Evolutionary conservation across 768 basidiomycete genomes (phyloP), one percentile per base, ranked within the genome.

Genomic region (Suillus subluteus): DNA sequence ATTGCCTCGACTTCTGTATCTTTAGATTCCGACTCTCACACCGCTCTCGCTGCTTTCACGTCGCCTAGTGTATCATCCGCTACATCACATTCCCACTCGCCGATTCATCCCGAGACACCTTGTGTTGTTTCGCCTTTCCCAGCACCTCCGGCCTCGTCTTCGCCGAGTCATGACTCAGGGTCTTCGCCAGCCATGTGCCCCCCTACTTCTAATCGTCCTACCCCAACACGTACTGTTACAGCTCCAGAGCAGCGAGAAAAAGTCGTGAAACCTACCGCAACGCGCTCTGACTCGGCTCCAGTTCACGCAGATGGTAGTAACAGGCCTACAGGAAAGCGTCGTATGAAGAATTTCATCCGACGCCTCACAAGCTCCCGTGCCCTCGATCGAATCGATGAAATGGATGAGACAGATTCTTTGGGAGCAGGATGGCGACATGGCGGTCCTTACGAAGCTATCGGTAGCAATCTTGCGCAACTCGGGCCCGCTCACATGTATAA

Each of bases 311-410:
- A 46, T 21, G 37, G 58, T 21, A 70, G 63, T 52, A 66, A 62
- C 35, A 65, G 63, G 2, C 38, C 66, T 4, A 64, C 52, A 23
- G 67, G 68, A 55, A 77, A 64, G 62, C 65, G 52, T 55, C 68
- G 44, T 38, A 74, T 79, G 70, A 79, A 64, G 23, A 69, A 75
- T 7, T 46, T 79, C 40, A 68, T 77, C 38, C 76, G 69, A 41
- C 72, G 70, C 9, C 58, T 79, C 21, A 74, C 76, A 48, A 65
- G 54, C 40, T 73, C 59, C 68, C 74, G 54, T 69, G 67, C 66
- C 72, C 81, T 93, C 62, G 92, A 93, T 78, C 82, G 83, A 38
- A 89, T 94, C 67, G 92, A 94, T 73, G 90, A 92, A 75, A 77
- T 94, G 41, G 92, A 94, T 74, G 90, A 91, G 73, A 86, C 87